Evolutionary conservation across 306 rosid species (phyloP), one percentile per base, ranked within the genome.

Genomic region (Potentilla sterilis): DNA sequence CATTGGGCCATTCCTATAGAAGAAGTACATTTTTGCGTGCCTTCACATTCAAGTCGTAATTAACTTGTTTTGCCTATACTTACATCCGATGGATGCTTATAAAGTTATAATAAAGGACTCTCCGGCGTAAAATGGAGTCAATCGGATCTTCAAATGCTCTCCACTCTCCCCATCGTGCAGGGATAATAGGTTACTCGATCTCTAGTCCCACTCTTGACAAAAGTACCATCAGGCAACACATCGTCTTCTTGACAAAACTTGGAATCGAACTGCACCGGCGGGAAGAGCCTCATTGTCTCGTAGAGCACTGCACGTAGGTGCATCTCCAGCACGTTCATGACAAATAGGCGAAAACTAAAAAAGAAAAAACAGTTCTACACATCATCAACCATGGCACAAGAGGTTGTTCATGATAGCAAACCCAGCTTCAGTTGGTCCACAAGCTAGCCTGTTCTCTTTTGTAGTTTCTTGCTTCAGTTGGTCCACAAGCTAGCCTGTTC

Each of bases 111-210:
- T n/a, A n/a, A n/a, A 28, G 28, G 28, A 28, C 99, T 85, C 2
- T 86, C 86, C 0, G 99, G 99, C 42, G 79, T 87, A 76, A 92
- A 95, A 10, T 86, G 79, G 0, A 85, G 59, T 49, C 85, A 89
- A 70, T 92, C 93, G 1, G 89, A 74, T 19, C 97, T 97, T 97
- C 99, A 95, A 8, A 92, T 58, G 0, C 44, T 72, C 49, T 89
- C 96, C 97, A 90, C 89, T 64, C 99, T 89, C n/a, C 97, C 98
- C 99, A 95, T 95, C 0, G 97, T 97, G 22, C 89, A 95, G 0
- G 95, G 97, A 70, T 95, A 97, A 66, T 90, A 95, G 0, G 97
- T 95, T 1, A 95, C 93, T 37, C n/a, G n/a, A n/a, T n/a, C 99
- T 55, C 28, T 28, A 2, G 91, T 89, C 0, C 99, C 99, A 28